Base-by-base conservation (phyloP, 306 rosid species). In the Inga leiocalycina region DNA sequence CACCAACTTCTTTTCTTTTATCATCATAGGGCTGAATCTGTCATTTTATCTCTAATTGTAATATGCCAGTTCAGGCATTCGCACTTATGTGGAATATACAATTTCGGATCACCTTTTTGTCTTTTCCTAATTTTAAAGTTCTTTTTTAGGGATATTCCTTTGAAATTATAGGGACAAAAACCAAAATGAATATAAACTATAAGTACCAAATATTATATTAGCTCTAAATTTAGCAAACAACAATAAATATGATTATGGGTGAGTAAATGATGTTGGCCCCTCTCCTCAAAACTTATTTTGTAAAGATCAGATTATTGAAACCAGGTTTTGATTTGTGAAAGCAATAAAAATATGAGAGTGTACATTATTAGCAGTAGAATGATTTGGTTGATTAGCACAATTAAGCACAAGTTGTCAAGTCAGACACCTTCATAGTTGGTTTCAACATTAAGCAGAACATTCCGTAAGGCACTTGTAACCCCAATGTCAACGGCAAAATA, bases 351-450 rank as follows among this genome's bases (percentile, higher is more conserved):
- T 20, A 20, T 39, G 43, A 39, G 43, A 39, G 8, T 56, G 14
- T 45, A 45, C 13, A 20, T 39, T 39, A 56, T 22, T 9, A 22
- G 30, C 6, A n/a, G 32, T 3, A 10, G 24, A 61, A 13, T 62
- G 69, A 62, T 62, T 8, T 52, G 34, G 65, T 19, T 20, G 37
- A 41, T 39, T 32, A 74, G 22, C 76, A 41, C 68, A 51, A 48
- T 79, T 76, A 81, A 71, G 71, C 71, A 37, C 61, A 39, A 49
- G 69, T 57, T 71, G 41, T 46, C 52, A 24, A 76, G 82, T 59
- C 84, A 69, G 77, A 70, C 5, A 11, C 35, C 4, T 45, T 41
- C 15, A 56, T 80, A 56, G 35, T 68, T 76, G 84, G 62, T 70
- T 46, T 27, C 11, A 57, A 24, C 35, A 61, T 61, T 61, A 15